These are phyloP conservation scores for Schizophyllum commune DNA, from an alignment of 1,284 basidiomycete genomes.

Conservation along the genomic window DNA sequence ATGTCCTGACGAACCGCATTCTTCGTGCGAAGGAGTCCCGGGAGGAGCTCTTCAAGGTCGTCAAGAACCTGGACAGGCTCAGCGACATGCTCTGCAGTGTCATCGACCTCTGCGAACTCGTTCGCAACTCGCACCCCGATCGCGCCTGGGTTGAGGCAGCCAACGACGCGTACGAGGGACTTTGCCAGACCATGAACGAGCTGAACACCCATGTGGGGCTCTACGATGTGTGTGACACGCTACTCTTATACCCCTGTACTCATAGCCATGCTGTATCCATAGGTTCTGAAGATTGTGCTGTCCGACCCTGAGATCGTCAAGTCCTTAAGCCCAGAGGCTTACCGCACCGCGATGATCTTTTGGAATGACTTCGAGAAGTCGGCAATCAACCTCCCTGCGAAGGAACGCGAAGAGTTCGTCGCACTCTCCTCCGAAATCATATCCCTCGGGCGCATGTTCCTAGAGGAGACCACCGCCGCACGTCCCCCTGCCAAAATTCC, in stretches of 20 bases:
- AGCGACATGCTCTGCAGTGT: constrained; percentile 95
- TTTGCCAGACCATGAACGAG: constrained; percentile 97
- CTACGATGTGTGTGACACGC: constrained; percentile 62
- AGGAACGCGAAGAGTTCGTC: constrained; percentile 77
- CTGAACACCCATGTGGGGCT: constrained; percentile 93
- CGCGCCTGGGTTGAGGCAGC: constrained; percentile 76
- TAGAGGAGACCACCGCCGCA: constrained; percentile 55
- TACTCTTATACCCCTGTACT: constrained; percentile 10
- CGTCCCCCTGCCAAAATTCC: constrained; percentile 62
- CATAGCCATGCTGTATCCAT: constrained; percentile 6
- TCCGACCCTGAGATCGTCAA: constrained; percentile 53
- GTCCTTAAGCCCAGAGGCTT: constrained; percentile 59
- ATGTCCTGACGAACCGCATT: constrained; percentile 69
- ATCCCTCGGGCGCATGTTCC: constrained; percentile 82
- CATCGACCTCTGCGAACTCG: constrained; percentile 92
- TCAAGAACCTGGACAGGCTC: constrained; percentile 91
- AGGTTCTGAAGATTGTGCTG: constrained; percentile 62
- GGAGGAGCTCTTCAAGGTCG: constrained; percentile 71
- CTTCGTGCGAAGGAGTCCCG: constrained; percentile 56
- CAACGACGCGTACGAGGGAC: constrained; percentile 82
- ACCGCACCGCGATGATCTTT: constrained; percentile 88
- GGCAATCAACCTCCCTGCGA: constrained; percentile 83
- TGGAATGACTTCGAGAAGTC: constrained; percentile 97
- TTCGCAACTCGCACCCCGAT: constrained; percentile 92
- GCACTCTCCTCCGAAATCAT: constrained; percentile 88